Conservation (phyloP, 768 basidiomycete genomes). For the Xerocomellus dryophilus region DNA sequence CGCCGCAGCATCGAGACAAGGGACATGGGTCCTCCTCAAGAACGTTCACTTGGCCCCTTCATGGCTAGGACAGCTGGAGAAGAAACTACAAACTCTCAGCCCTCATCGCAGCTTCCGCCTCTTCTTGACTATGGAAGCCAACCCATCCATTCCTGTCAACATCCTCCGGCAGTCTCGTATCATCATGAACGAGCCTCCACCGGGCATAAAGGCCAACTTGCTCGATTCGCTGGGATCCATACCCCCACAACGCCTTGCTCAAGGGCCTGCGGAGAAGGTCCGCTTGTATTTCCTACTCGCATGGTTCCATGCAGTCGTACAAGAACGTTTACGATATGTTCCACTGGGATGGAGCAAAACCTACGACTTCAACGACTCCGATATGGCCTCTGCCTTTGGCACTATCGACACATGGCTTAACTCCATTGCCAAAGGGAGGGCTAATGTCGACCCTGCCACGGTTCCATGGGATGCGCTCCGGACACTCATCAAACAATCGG, state of each 20-base stretch:
- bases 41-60: conserved; percentile 95
- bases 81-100: conserved; percentile 89
- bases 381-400: conserved; percentile 87
- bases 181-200: conserved; percentile 98
- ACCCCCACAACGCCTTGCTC: conserved; percentile 61
- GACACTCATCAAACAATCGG: conserved; percentile 89
- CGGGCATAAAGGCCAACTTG: conserved; percentile 94
- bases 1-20: conserved; percentile 85
- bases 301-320: conserved; percentile 98
- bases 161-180: conserved; percentile 94
- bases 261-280: conserved; percentile 90
- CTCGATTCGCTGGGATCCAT: conserved; percentile 84
- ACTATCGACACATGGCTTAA: conserved; percentile 92
- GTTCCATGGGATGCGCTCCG: conserved; percentile 98
- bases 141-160: conserved; percentile 91
- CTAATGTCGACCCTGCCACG: conserved; percentile 86
- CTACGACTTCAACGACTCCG: conserved; percentile 99
- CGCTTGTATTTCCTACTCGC: conserved; percentile 94
- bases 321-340: conserved; percentile 93
- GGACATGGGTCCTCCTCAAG: conserved; percentile 95
- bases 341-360: conserved; percentile 96
- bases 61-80: conserved; percentile 95
- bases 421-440: conserved; percentile 74
- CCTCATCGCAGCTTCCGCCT: conserved; percentile 91
- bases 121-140: conserved; percentile 98